Percentiles rank a stretch among this genome's conserved stretches.
These are phyloP conservation scores for Hydrangea macrophylla DNA, from an alignment of 148 eudicot species.

Conservation along the genomic window DNA sequence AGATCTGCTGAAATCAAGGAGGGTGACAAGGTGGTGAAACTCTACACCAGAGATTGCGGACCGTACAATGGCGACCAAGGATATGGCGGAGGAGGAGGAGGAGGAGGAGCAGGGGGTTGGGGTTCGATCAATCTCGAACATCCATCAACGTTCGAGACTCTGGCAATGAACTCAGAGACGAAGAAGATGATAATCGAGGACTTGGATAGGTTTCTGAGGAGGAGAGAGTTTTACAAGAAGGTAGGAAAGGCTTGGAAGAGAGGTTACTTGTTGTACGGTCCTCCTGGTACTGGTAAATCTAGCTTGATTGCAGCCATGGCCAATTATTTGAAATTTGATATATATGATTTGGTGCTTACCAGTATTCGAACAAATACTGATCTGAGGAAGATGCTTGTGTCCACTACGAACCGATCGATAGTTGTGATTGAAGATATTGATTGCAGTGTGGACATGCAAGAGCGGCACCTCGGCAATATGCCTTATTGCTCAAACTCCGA, in stretches of 20 bases:
- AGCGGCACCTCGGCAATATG: slow-evolving; percentile 8
- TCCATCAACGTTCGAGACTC: slow-evolving; percentile 45
- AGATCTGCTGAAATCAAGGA: slow-evolving; percentile 28
- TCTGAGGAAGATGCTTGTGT: slow-evolving; percentile 34
- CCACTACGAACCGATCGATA: slow-evolving; percentile 44
- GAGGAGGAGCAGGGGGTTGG: too few relatives aligned
- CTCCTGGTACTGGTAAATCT: slow-evolving; percentile 68
- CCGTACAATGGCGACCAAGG: neutral
- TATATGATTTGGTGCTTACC: slow-evolving; percentile 49
- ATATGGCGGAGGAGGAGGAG: too few relatives aligned
- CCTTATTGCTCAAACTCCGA: neutral
- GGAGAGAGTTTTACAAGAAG: slow-evolving; percentile 38
- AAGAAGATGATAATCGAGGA: slow-evolving; percentile 36
- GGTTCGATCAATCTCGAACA: slow-evolving; percentile 36
- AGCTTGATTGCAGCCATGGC: slow-evolving; percentile 64
- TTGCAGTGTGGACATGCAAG: slow-evolving; percentile 35
- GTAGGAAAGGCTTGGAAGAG: slow-evolving; percentile 64
- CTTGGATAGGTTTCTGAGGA: slow-evolving; percentile 35
- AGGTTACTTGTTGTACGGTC: slow-evolving; percentile 60
- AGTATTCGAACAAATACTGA: slow-evolving; percentile 26
- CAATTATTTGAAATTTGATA: slow-evolving; percentile 47
- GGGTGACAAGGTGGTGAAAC: slow-evolving; percentile 26
- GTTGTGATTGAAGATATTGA: slow-evolving; percentile 64
- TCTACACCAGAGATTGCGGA: slow-evolving; percentile 25
- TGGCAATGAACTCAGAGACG: slow-evolving; percentile 38